Conservation (phyloP, 176 grass and related monocot species). For the Phoenix dactylifera region DNA sequence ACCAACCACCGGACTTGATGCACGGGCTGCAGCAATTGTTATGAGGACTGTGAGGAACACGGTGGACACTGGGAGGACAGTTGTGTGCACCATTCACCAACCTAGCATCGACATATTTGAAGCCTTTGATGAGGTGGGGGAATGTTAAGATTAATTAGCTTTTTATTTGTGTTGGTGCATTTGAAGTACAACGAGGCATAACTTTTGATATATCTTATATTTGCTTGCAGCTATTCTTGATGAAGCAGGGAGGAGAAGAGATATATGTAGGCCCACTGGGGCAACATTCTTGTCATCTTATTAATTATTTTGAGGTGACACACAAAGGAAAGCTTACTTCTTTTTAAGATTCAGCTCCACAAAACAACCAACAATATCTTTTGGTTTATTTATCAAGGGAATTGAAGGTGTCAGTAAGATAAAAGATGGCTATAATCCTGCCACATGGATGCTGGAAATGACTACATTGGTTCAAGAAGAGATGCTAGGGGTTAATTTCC, state of each 20-base stretch:
- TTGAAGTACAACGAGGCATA: background rate
- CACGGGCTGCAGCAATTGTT: slow-evolving; percentile 82
- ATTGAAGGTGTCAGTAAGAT: slow-evolving; percentile 67
- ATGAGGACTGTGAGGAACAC: slow-evolving; percentile 90
- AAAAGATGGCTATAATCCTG: slow-evolving; percentile 80
- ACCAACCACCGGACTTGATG: slow-evolving; percentile 85
- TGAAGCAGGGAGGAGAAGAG: slow-evolving; percentile 92
- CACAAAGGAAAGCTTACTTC: background rate
- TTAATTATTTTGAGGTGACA: slow-evolving; percentile 84
- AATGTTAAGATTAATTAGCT: background rate
- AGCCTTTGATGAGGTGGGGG: slow-evolving; percentile 82
- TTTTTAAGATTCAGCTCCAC: background rate
- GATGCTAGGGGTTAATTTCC: slow-evolving; percentile 48
- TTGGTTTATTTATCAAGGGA: slow-evolving; percentile 12
- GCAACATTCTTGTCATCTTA: slow-evolving; percentile 53
- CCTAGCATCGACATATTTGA: slow-evolving; percentile 98
- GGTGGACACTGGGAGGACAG: slow-evolving; percentile 74
- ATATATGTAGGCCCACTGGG: slow-evolving; percentile 86
- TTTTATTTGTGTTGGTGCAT: background rate
- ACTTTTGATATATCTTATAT: slow-evolving; percentile 12
- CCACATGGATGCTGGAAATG: slow-evolving; percentile 95
- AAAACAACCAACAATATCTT: background rate
- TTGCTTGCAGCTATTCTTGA: slow-evolving; percentile 61
- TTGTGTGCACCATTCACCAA: slow-evolving; percentile 92
- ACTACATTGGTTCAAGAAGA: slow-evolving; percentile 51